Evolutionary conservation across 352 stramenopile genomes (phyloP).

Genomic region (Pelagophyceae sp.): DNA sequence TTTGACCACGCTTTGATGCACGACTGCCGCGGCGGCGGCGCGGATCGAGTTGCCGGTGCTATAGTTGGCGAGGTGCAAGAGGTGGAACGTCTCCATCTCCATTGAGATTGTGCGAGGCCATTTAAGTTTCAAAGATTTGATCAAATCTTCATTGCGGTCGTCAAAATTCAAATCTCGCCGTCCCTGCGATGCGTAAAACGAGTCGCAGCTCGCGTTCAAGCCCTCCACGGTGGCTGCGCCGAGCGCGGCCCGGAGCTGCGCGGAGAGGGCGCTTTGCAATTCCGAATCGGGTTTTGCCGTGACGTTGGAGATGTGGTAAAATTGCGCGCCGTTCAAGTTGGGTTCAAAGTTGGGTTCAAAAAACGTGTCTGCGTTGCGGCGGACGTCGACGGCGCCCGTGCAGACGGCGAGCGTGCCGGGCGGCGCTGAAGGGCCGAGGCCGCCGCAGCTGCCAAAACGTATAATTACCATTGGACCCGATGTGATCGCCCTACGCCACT

Average conservation of each 20-base stretch:
- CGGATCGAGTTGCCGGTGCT: too few relatives aligned
- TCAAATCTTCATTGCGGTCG: conserved; percentile 51
- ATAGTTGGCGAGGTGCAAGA: conserved; percentile 36
- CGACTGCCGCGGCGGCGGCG: too few relatives aligned
- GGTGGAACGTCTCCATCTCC: conserved; percentile 63
- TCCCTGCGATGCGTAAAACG: conserved; percentile 62
- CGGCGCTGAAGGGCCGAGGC: conserved; percentile 27
- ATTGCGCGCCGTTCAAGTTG: conserved; percentile 26
- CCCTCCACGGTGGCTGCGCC: conserved; percentile 30
- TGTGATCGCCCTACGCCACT: conserved; percentile 29
- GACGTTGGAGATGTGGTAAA: conserved; percentile 7
- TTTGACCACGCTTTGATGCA: too few relatives aligned
- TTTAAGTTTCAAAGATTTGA: conserved; percentile 32
- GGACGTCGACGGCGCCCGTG: conserved; percentile 43
- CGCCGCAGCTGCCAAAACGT: conserved; percentile 55
- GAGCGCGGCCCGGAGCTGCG: conserved; percentile 22
- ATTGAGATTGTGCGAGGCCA: conserved; percentile 38
- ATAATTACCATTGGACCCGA: conserved; percentile 49
- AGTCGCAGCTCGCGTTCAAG: conserved; percentile 53
- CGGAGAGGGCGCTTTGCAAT: conserved; percentile 18
- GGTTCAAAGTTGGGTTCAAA: conserved; percentile 37
- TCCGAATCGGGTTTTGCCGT: conserved; percentile 18
- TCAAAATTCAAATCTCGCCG: conserved; percentile 41
- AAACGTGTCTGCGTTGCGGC: conserved; percentile 48
- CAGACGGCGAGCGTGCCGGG: conserved; percentile 52